These are phyloP conservation scores for Ceratobasidium sp. DNA, from an alignment of 1,284 basidiomycete species.

Conservation along the genomic window DNA sequence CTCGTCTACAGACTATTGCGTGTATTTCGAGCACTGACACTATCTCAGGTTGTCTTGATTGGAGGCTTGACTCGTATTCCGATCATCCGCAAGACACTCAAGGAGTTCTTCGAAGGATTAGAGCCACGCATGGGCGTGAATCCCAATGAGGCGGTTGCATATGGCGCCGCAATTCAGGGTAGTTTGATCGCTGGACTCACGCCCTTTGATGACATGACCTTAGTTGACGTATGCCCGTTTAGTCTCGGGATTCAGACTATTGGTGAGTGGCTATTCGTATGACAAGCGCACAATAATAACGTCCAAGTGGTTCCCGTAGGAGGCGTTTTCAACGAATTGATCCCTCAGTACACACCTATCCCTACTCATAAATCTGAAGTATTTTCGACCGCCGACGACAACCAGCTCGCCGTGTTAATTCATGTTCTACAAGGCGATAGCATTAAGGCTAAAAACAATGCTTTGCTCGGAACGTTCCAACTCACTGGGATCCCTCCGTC, in stretches of 20 bases:
- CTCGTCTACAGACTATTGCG: neutral
- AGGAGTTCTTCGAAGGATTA: constrained; percentile 67
- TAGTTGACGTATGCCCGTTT: constrained; percentile 63
- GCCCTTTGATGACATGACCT: constrained; percentile 59
- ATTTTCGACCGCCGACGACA: constrained; percentile 94
- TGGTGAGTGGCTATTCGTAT: neutral
- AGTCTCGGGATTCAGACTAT: constrained; percentile 71
- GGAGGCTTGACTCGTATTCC: constrained; percentile 73
- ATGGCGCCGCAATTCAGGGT: constrained; percentile 98
- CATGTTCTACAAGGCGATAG: constrained; percentile 99
- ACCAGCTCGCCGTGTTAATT: constrained; percentile 98
- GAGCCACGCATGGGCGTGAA: constrained; percentile 78
- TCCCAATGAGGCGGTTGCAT: constrained; percentile 99
- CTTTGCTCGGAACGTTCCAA: constrained; percentile 99
- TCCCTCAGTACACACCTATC: constrained; percentile 98
- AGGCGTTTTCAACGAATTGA: constrained; percentile 98
- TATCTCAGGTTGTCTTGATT: constrained; percentile 67
- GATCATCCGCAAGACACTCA: constrained; percentile 70
- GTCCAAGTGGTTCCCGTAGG: constrained; percentile 60
- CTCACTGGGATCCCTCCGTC: constrained; percentile 97
- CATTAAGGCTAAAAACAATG: constrained; percentile 99
- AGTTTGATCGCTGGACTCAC: constrained; percentile 65
- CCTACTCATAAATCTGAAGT: constrained; percentile 99
- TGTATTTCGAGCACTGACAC: neutral
- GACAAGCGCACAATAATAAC: no score